Percentiles rank a stretch among this genome's conserved stretches.
phyloP scores from a whole-genome alignment of 2,329 filamentous ascomycete species.

The Colletotrichum sp. region DNA sequence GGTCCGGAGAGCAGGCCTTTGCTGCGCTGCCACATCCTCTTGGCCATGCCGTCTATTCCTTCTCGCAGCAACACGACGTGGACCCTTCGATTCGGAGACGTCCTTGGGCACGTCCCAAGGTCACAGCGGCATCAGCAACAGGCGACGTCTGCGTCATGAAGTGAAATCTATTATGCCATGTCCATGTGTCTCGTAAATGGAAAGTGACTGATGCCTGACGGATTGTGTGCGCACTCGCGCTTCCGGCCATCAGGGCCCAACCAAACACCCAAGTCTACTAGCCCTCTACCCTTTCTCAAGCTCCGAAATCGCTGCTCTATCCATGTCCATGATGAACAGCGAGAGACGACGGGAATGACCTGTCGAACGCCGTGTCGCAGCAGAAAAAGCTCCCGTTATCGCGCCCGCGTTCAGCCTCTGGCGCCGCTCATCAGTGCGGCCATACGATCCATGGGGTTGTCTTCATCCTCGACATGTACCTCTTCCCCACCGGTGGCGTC shows the following conservation, averaged over 20 bases:
- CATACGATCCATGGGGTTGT: conserved; percentile 14
- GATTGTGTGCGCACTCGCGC: neutral
- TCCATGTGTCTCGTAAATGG: conserved; percentile 1
- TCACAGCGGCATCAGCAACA: neutral
- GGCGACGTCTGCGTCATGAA: neutral
- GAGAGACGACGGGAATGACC: neutral
- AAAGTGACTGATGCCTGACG: neutral
- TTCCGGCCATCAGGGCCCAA: neutral
- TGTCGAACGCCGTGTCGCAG: conserved; percentile 20
- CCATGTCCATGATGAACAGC: neutral
- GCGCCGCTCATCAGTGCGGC: conserved; percentile 8
- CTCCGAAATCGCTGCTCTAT: neutral
- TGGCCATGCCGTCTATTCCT: neutral
- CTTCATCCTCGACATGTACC: conserved; percentile 13
- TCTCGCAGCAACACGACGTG: neutral
- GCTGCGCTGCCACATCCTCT: neutral
- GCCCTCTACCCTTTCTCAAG: neutral
- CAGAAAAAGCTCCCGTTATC: neutral
- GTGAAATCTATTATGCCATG: neutral
- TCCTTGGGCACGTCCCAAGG: neutral
- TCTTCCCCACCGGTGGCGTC: conserved; percentile 8
- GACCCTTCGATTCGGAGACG: neutral
- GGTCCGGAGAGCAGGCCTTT: neutral
- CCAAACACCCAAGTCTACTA: neutral
- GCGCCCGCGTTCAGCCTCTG: neutral